Evolutionary conservation across 2,329 filamentous ascomycete genomes (phyloP), one percentile per base, ranked within the genome.

Genomic region (Purpureocillium takamizusanense): DNA sequence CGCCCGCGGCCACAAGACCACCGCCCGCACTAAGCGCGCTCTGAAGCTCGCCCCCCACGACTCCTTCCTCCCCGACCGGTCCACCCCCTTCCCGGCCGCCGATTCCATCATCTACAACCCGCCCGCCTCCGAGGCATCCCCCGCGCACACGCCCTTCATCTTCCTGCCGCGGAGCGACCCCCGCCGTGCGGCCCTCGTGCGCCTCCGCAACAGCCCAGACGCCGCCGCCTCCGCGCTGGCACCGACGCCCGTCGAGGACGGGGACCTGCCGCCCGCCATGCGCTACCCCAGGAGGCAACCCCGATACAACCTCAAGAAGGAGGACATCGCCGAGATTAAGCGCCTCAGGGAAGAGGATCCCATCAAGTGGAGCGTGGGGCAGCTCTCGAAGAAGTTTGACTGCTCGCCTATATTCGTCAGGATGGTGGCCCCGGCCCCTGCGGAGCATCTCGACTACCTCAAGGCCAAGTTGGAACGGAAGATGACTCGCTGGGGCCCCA

Each of bases 91-190:
- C 41, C 46, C 57, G 31, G 49, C 51, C 46, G 49, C 50, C 46
- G 52, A 59, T 45, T 52, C 60, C 47, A 69, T 77, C 53, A 66
- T 77, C 54, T 76, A 72, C 63, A 76, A 75, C 61, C 74, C 73
- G 31, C 73, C 74, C 18, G 60, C 71, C 13, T 66, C 72, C 9
- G 63, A 67, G 40, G 62, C 72, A 3, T 71, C 74, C n/a, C 75
- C 78, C 41, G 69, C 67, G 51, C 72, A 81, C 61, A 82, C 78
- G n/a, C 78, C 78, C 40, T 72, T 78, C 61, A 73, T 78, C 54
- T 82, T 82, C 60, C 70, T 82, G 23, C 78, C 78, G 38, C 67
- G 65, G 36, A 58, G 53, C 46, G 75, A 78, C 52, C 71, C 73
- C 13, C 69, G 74, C 34, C 69, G 73, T 21, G 59, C 62, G 37